phyloP scores from a whole-genome alignment of 805 yeast species.

The Saccharomycopsis amapae region DNA sequence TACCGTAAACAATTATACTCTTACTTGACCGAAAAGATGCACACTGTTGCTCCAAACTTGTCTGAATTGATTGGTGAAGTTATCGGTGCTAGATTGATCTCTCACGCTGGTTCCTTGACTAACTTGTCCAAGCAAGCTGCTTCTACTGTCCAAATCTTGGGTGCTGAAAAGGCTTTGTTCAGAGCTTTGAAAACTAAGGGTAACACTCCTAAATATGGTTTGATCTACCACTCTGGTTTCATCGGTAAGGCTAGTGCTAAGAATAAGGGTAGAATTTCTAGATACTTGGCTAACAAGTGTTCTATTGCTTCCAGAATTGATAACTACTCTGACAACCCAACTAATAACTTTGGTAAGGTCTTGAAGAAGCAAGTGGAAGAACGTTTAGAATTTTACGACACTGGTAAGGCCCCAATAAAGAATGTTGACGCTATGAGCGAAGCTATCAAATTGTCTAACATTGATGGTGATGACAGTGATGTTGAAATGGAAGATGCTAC shows the following conservation, averaged over 20 bases:
- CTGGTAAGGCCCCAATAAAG: constrained; percentile 96
- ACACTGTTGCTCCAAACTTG: constrained; percentile 94
- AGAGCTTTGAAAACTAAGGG: constrained; percentile 95
- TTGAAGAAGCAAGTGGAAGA: constrained; percentile 97
- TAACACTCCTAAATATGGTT: constrained; percentile 94
- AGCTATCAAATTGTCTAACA: constrained; percentile 63
- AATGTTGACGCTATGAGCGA: constrained; percentile 89
- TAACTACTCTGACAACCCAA: constrained; percentile 92
- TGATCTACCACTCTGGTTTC: constrained; percentile 90
- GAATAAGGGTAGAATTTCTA: constrained; percentile 98
- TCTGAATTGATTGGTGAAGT: constrained; percentile 97
- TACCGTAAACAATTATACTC: constrained; percentile 79
- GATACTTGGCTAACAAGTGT: constrained; percentile 98
- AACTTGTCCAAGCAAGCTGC: constrained; percentile 98
- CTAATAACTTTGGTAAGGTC: constrained; percentile 81
- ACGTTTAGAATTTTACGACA: constrained; percentile 90
- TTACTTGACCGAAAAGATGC: constrained; percentile 93
- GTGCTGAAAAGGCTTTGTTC: constrained; percentile 95
- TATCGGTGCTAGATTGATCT: constrained; percentile 96
- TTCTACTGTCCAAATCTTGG: constrained; percentile 94
- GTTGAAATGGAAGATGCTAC: constrained; percentile 28
- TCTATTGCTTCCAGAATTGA: constrained; percentile 98
- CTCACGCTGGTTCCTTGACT: constrained; percentile 97
- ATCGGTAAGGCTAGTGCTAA: constrained; percentile 91
- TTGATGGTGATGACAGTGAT: constrained; percentile 27